phyloP scores from a whole-genome alignment of 768 basidiomycete genomes.

The Russula sp. region DNA sequence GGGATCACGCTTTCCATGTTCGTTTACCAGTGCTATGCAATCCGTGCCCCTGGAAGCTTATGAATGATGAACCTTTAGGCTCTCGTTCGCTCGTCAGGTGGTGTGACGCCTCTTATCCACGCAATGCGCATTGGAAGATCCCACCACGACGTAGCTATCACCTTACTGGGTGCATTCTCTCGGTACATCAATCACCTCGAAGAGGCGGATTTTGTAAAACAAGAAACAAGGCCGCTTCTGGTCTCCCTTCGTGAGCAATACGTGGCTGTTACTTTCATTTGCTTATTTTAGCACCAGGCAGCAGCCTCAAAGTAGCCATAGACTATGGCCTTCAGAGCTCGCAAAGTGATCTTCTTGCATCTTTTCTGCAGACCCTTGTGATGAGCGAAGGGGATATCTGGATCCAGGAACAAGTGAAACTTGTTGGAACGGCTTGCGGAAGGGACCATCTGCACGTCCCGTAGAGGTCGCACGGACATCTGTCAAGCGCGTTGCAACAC shows the following conservation, averaged over 20 bases:
- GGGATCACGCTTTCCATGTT: slow-evolving; percentile 78
- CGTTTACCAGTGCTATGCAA: slow-evolving; percentile 34
- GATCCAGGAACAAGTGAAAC: slow-evolving; percentile 69
- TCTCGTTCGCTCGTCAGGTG: slow-evolving; percentile 79
- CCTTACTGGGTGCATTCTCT: slow-evolving; percentile 87
- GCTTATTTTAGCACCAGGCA: slow-evolving; percentile 43
- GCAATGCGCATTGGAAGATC: slow-evolving; percentile 78
- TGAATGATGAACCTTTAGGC: slow-evolving; percentile 44
- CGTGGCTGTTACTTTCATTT: neutral
- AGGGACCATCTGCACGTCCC: slow-evolving; percentile 66
- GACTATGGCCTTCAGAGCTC: slow-evolving; percentile 80
- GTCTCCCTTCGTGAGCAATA: slow-evolving; percentile 68
- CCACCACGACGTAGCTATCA: slow-evolving; percentile 79
- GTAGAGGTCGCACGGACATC: slow-evolving; percentile 70
- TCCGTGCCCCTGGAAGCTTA: neutral
- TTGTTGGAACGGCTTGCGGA: slow-evolving; percentile 66
- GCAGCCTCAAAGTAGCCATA: slow-evolving; percentile 89
- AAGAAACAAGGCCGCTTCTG: slow-evolving; percentile 65
- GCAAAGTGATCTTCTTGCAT: slow-evolving; percentile 82
- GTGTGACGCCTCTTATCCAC: slow-evolving; percentile 85
- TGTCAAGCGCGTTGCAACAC: slow-evolving; percentile 85
- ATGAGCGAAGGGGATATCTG: slow-evolving; percentile 96
- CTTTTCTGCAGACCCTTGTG: slow-evolving; percentile 89
- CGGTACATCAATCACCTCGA: slow-evolving; percentile 88
- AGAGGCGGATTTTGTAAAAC: slow-evolving; percentile 69